Percentiles rank a stretch among this genome's conserved stretches.
Conservation (phyloP, 2,329 filamentous ascomycete genomes). For the Fusarium tupiense region DNA sequence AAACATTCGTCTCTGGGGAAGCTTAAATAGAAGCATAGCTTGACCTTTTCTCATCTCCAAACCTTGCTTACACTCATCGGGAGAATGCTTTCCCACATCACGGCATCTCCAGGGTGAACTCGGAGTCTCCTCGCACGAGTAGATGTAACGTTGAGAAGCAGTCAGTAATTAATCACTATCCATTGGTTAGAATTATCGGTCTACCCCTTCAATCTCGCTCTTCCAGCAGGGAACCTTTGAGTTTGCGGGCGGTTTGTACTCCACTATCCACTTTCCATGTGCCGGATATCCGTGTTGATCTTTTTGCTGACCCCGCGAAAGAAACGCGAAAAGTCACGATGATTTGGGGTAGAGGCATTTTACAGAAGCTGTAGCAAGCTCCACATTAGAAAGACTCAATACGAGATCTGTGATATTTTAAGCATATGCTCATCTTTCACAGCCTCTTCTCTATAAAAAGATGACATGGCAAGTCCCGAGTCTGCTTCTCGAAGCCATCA, state of each 20-base stretch:
- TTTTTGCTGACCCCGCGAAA: neutral
- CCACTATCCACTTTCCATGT: neutral
- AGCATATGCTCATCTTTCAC: neutral
- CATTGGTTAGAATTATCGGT: neutral
- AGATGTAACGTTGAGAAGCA: neutral
- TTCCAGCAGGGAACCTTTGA: neutral
- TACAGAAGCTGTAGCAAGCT: accelerated
- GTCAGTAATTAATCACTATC: neutral
- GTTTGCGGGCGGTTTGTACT: neutral
- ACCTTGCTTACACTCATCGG: neutral
- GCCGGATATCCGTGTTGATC: neutral
- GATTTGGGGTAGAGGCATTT: neutral
- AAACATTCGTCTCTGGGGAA: neutral
- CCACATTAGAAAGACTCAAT: neutral
- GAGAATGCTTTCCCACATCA: neutral
- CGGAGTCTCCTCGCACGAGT: neutral
- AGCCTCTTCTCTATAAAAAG: neutral
- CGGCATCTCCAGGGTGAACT: neutral
- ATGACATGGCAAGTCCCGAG: neutral
- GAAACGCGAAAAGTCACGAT: neutral
- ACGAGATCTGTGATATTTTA: neutral
- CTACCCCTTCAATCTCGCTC: neutral
- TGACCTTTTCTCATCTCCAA: neutral
- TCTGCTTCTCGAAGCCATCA: neutral
- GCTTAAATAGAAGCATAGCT: neutral